phyloP scores from a whole-genome alignment of 2,329 filamentous ascomycete species.

The Aspergillus quadrilineatus region DNA sequence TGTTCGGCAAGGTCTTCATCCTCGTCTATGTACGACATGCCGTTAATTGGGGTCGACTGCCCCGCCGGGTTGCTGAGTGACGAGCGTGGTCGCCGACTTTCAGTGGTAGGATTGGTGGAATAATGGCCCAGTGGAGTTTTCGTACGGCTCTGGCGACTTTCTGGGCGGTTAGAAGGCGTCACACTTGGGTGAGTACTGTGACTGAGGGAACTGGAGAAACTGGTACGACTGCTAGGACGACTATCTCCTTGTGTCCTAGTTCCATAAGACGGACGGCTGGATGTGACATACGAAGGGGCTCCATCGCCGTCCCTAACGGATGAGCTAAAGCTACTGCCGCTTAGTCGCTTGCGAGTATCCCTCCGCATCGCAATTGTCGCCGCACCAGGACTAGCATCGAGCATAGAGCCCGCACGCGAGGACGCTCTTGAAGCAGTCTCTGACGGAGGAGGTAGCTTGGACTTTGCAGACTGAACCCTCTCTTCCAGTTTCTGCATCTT shows the following conservation, averaged over 20 bases:
- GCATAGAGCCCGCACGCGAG: constrained; percentile 60
- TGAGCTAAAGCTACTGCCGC: constrained; percentile 44
- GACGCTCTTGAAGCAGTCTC: constrained; percentile 76
- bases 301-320: constrained; percentile 38
- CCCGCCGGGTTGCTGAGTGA: constrained; percentile 63
- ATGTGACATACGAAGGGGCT: constrained; percentile 35
- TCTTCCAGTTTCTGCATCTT: constrained; percentile 98
- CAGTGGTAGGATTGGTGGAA: constrained; percentile 47
- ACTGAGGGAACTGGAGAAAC: constrained; percentile 50
- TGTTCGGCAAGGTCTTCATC: constrained; percentile 50
- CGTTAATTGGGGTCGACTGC: constrained; percentile 56
- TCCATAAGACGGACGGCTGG: constrained; percentile 51
- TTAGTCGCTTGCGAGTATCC: constrained; percentile 42
- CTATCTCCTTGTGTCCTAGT: constrained; percentile 48
- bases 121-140: constrained; percentile 65
- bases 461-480: constrained; percentile 84
- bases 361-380: constrained; percentile 57
- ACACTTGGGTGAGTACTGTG: constrained; percentile 39
- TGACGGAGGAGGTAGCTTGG: constrained; percentile 81
- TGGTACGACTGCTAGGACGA: constrained; percentile 73
- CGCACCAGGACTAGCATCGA: constrained; percentile 51
- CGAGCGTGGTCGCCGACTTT: constrained; percentile 64
- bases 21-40: constrained; percentile 57
- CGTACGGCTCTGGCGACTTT: constrained; percentile 64
- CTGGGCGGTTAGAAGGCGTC: constrained; percentile 54